Conservation (phyloP, 345 rosid genomes). For the Salix arbutifolia region DNA sequence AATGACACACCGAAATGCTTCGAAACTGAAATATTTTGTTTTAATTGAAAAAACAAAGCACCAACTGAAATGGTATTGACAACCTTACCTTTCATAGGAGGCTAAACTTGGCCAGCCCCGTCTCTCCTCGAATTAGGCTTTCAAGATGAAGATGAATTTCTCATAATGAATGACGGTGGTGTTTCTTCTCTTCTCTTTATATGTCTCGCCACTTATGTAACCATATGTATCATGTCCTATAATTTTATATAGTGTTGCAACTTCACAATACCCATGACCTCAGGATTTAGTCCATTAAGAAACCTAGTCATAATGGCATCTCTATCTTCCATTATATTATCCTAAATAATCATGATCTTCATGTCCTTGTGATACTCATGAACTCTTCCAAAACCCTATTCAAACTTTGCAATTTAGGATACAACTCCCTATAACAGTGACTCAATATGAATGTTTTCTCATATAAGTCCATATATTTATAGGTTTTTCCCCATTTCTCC, state of each 20-base stretch:
- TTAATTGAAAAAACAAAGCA: too few species aligned
- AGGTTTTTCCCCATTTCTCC: rapidly evolving
- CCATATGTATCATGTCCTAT: not conserved
- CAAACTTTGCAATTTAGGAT: too few species aligned
- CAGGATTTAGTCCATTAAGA: not conserved
- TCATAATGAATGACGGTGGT: too few species aligned
- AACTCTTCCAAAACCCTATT: not conserved
- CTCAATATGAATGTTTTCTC: too few species aligned
- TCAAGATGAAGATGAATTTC: not conserved
- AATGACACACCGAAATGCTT: too few species aligned
- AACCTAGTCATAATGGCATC: not conserved
- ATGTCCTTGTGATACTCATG: not conserved
- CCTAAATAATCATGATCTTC: not conserved
- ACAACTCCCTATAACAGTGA: too few species aligned
- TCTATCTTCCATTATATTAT: not conserved
- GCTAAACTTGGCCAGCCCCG: not conserved
- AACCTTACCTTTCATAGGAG: too few species aligned
- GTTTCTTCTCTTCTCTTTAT: not conserved
- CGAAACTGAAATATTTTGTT: too few species aligned
- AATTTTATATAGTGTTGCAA: not conserved
- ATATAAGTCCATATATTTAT: too few species aligned
- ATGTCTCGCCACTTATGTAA: not conserved
- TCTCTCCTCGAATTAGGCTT: not conserved
- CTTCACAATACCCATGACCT: not conserved
- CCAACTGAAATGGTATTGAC: too few species aligned